A percentile compares a stretch with the other conserved stretches of the same genome.
These are phyloP conservation scores for Nelumbo lutea DNA, from an alignment of 164 flowering plant species.

Conservation along the genomic window DNA sequence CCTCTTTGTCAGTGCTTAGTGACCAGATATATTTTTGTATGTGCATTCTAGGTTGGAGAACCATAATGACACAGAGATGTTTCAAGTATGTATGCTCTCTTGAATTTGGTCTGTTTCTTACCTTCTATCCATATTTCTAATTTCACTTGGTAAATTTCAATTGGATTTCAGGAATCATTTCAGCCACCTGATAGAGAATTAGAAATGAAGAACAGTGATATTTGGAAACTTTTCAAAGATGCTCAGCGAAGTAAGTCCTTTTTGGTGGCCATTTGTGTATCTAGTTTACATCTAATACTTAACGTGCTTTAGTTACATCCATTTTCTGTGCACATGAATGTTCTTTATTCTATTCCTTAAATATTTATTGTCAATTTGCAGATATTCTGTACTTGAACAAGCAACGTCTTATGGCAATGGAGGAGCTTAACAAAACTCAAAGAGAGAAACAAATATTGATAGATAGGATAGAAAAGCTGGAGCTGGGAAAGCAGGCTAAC, in stretches of 20 bases:
- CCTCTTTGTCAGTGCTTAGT: neutral
- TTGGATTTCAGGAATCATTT: conserved; percentile 15
- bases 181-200: conserved; percentile 18
- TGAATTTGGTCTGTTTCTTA: neutral
- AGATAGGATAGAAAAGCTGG: conserved; percentile 43
- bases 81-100: conserved; percentile 27
- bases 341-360: conserved; percentile 7
- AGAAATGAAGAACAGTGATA: conserved; percentile 29
- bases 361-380: conserved; percentile 20
- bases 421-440: conserved; percentile 51
- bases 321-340: neutral
- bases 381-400: conserved; percentile 66
- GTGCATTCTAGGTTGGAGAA: conserved; percentile 30
- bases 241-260: conserved; percentile 61
- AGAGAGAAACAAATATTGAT: conserved; percentile 46
- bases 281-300: neutral
- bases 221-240: conserved; percentile 66
- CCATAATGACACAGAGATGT: conserved; percentile 15
- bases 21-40: neutral
- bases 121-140: neutral
- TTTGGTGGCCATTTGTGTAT: neutral
- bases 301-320: conserved; percentile 1
- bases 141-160: conserved; percentile 3
- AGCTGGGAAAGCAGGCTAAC: conserved; percentile 28
- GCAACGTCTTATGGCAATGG: conserved; percentile 60